These are phyloP conservation scores for Pestalotiopsis sp. DNA, from an alignment of 2,329 filamentous ascomycete genomes.

Conservation along the genomic window DNA sequence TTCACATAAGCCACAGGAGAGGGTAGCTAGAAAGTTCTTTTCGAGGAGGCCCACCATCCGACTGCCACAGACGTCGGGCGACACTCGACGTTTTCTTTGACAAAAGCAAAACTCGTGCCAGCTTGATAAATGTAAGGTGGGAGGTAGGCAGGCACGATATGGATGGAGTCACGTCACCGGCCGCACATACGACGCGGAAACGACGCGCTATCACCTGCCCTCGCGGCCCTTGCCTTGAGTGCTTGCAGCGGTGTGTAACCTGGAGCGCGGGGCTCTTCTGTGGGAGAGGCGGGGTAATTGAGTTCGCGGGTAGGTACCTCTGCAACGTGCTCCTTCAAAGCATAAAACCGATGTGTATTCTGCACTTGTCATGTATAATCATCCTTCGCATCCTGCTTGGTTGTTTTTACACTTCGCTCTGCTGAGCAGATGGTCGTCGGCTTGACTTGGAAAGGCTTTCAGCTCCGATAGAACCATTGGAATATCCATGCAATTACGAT, in stretches of 20 bases:
- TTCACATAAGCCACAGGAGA: neutral
- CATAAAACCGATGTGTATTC: neutral
- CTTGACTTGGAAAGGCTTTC: neutral
- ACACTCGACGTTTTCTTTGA: neutral
- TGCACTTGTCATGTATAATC: neutral
- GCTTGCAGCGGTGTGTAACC: conserved; percentile 3
- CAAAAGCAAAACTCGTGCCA: neutral
- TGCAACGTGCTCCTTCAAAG: neutral
- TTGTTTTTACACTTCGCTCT: neutral
- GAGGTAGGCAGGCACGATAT: neutral
- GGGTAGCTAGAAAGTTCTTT: neutral
- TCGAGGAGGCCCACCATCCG: neutral
- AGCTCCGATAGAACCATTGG: neutral
- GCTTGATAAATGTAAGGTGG: neutral
- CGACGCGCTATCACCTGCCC: conserved; percentile 7
- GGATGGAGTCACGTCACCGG: neutral
- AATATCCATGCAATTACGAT: neutral
- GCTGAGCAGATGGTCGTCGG: neutral
- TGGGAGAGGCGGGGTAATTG: neutral
- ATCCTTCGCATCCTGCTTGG: neutral
- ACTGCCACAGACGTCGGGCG: neutral
- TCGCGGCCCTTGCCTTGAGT: neutral
- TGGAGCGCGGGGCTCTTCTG: neutral
- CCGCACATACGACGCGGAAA: neutral
- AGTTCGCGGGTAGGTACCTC: neutral